A percentile compares a stretch with the other conserved stretches of the same genome.
Conservation (phyloP, 495 filamentous ascomycete species). For the Penicillium psychrofluorescens region DNA sequence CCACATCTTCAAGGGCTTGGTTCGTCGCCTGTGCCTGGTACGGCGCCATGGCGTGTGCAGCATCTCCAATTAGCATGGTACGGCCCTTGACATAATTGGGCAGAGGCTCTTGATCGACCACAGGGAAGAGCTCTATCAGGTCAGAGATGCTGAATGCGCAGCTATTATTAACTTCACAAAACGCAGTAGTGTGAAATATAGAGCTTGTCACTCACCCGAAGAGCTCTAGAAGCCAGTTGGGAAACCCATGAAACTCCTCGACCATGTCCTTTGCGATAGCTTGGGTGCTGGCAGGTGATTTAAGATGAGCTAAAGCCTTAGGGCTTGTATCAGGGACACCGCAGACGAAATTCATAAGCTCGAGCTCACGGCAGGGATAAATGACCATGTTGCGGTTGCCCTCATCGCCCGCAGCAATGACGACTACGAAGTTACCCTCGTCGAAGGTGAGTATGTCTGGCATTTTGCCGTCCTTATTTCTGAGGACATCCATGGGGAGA, state of each 20-base stretch:
- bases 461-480: not conserved
- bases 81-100: conserved; percentile 20
- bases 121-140: too few relatives aligned
- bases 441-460: not conserved
- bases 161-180: too few relatives aligned
- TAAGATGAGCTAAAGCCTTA: not conserved
- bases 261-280: not conserved
- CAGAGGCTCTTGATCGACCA: conserved; percentile 5
- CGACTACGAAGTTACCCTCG: conserved; percentile 1
- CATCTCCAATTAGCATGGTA: conserved; percentile 34
- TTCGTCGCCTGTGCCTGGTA: conserved; percentile 30
- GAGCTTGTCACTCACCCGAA: not conserved
- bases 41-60: conserved; percentile 36
- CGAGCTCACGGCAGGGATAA: conserved; percentile 2
- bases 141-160: too few relatives aligned
- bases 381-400: conserved; percentile 5
- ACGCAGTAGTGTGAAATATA: too few relatives aligned
- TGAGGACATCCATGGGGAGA: conserved; percentile 3
- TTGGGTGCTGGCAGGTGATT: not conserved
- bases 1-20: conserved; percentile 31
- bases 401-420: conserved; percentile 3
- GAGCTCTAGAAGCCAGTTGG: not conserved
- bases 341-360: conserved; percentile 5
- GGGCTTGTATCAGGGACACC: conserved; percentile 2
- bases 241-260: not conserved